Evolutionary conservation across 2,329 filamentous ascomycete species (phyloP).

Genomic region (Paraphaeosphaeria sporulosa): DNA sequence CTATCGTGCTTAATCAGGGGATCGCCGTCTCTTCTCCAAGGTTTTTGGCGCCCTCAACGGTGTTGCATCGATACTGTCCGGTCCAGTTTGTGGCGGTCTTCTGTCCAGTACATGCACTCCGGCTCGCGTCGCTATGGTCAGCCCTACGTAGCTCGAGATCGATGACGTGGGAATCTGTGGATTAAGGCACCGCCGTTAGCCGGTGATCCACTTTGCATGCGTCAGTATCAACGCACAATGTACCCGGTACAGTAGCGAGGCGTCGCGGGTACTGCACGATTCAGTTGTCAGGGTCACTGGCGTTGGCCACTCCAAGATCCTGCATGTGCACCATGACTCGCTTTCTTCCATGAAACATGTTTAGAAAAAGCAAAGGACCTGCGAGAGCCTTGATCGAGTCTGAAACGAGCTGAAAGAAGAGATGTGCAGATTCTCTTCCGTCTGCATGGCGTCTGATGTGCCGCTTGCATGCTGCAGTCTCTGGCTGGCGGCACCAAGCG

Average conservation of each 20-base stretch:
- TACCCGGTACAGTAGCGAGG: not conserved
- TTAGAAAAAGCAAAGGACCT: not conserved
- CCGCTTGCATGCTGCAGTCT: constrained; percentile 7
- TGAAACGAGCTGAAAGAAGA: not conserved
- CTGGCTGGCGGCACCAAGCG: not conserved
- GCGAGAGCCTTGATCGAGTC: not conserved
- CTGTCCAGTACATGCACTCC: constrained; percentile 3
- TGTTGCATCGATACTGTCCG: constrained; percentile 3
- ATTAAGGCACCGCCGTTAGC: constrained; percentile 15
- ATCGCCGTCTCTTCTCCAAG: not conserved
- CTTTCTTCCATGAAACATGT: constrained; percentile 1
- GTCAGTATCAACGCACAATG: constrained; percentile 15
- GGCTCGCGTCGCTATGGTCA: constrained; percentile 3
- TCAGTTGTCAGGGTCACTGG: constrained; percentile 10
- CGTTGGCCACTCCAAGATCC: constrained; percentile 1
- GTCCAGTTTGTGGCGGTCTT: not conserved
- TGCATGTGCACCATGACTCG: constrained; percentile 2
- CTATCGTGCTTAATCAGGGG: not conserved
- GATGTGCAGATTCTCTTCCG: not conserved
- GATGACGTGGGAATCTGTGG: constrained; percentile 1
- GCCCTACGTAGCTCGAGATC: not conserved
- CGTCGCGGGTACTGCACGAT: constrained; percentile 11
- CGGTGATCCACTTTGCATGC: constrained; percentile 19
- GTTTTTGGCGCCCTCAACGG: constrained; percentile 1
- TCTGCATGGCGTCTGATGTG: constrained; percentile 6